Percentiles rank a stretch among this genome's conserved stretches.
Evolutionary conservation across 495 filamentous ascomycete genomes (phyloP).

Genomic region (Astrocystis sublimbata): DNA sequence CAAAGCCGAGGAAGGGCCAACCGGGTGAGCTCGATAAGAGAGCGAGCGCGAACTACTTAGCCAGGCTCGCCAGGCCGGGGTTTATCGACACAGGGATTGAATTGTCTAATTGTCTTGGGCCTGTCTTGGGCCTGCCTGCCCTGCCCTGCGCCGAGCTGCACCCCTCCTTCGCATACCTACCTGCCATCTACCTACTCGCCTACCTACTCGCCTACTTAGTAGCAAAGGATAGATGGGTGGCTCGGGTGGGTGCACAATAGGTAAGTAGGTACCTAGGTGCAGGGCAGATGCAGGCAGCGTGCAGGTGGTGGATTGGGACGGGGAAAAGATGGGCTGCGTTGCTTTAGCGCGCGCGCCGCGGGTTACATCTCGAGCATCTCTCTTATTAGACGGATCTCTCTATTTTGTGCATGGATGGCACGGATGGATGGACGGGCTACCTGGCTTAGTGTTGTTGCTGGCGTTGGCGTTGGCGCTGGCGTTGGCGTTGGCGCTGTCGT

Average conservation of each 20-base stretch:
- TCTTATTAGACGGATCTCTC: constrained; percentile 11
- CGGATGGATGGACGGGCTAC: background rate
- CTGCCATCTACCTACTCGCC: too few species aligned
- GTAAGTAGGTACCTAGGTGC: too few species aligned
- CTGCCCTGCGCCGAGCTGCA: background rate
- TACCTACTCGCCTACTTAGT: too few species aligned
- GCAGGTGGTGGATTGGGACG: constrained; percentile 15
- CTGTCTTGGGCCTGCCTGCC: constrained; percentile 13
- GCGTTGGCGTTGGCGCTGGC: too few species aligned
- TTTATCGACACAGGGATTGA: constrained; percentile 13
- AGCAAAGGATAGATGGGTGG: too few species aligned
- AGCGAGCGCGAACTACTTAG: too few species aligned
- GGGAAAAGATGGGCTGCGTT: constrained; percentile 12
- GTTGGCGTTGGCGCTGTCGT: too few species aligned
- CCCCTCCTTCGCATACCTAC: too few species aligned
- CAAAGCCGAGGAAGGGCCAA: constrained; percentile 2
- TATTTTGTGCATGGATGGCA: constrained; percentile 9
- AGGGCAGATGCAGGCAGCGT: too few species aligned
- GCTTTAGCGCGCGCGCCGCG: constrained; percentile 19
- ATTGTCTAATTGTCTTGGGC: too few species aligned
- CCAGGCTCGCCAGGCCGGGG: constrained; percentile 12
- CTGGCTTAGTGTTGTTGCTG: background rate
- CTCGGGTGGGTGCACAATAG: constrained; percentile 12
- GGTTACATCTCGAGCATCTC: constrained; percentile 18
- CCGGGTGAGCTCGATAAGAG: constrained; percentile 14